Conservation (phyloP, 169 alveolate species). For the Plasmodium coatneyi region DNA sequence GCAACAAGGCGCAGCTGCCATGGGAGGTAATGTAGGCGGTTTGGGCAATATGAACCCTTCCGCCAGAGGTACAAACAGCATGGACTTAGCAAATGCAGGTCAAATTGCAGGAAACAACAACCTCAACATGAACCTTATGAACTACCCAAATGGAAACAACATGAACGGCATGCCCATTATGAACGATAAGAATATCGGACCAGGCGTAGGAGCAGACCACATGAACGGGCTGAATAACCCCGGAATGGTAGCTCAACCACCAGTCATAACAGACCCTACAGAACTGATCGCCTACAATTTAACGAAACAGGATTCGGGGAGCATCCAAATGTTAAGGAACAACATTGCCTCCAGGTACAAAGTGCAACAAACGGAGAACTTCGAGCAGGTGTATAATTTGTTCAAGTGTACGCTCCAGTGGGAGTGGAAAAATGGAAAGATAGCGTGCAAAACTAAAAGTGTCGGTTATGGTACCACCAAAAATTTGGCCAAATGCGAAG, state of each 20-base stretch:
- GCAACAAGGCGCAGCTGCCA: not conserved
- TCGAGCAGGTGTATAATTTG: constrained; percentile 70
- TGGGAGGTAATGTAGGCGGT: not conserved
- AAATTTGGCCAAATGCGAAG: constrained; percentile 71
- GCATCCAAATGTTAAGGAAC: constrained; percentile 73
- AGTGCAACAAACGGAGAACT: constrained; percentile 64
- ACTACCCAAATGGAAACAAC: constrained; percentile 14
- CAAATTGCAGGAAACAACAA: not conserved
- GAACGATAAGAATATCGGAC: constrained; percentile 9
- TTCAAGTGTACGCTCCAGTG: constrained; percentile 70
- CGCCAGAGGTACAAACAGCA: not conserved
- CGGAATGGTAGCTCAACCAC: not conserved
- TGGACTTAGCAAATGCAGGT: not conserved
- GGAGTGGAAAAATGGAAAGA: constrained; percentile 75
- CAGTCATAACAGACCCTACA: constrained; percentile 31
- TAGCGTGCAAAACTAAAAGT: constrained; percentile 66
- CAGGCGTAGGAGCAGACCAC: not conserved
- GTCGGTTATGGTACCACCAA: constrained; percentile 73
- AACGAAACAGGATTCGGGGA: constrained; percentile 69
- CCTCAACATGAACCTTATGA: not conserved
- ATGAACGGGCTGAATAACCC: constrained; percentile 3
- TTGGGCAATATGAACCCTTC: not conserved
- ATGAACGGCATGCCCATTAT: not conserved
- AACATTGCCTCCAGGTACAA: constrained; percentile 72
- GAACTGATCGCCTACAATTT: constrained; percentile 45